These are phyloP conservation scores for Thraustotheca clavata DNA, from an alignment of 352 stramenopile species.

Conservation along the genomic window DNA sequence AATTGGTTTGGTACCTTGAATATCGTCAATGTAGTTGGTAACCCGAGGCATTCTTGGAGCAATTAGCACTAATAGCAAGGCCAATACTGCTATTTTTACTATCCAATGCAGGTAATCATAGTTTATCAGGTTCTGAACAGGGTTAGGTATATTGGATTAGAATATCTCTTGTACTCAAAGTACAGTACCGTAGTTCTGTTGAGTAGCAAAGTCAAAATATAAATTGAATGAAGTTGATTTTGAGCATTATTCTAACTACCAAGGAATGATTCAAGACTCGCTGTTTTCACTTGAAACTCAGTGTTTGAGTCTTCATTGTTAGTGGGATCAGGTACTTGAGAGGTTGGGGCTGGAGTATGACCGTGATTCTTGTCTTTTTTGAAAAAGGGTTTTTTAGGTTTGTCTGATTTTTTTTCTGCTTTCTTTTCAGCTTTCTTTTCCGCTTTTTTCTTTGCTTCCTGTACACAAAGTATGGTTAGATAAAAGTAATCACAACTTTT, in stretches of 20 bases:
- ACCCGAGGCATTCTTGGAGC: slow-evolving; percentile 22
- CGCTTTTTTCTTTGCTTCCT: slow-evolving; percentile 22
- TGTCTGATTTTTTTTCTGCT: slow-evolving; percentile 30
- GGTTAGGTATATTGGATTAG: too few species aligned
- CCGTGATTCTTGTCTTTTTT: slow-evolving; percentile 12
- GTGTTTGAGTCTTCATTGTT: neutral
- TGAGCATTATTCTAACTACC: neutral
- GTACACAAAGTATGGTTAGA: slow-evolving; percentile 27
- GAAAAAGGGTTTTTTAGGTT: slow-evolving; percentile 20
- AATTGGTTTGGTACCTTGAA: slow-evolving; percentile 35
- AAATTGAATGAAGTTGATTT: too few species aligned
- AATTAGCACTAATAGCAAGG: too few species aligned
- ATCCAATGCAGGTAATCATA: too few species aligned
- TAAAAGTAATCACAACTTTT: neutral
- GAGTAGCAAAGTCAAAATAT: too few species aligned
- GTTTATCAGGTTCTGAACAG: too few species aligned
- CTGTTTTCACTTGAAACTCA: slow-evolving; percentile 17
- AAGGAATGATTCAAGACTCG: slow-evolving; percentile 9
- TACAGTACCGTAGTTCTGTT: too few species aligned
- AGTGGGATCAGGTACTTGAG: neutral
- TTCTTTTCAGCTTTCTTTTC: slow-evolving; percentile 29
- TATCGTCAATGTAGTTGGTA: slow-evolving; percentile 66
- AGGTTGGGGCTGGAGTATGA: neutral
- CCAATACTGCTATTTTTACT: too few species aligned
- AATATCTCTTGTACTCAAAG: too few species aligned